A percentile compares a stretch with the other conserved stretches of the same genome.
Evolutionary conservation across 768 basidiomycete species (phyloP).

Genomic region (Clavulina sp.): DNA sequence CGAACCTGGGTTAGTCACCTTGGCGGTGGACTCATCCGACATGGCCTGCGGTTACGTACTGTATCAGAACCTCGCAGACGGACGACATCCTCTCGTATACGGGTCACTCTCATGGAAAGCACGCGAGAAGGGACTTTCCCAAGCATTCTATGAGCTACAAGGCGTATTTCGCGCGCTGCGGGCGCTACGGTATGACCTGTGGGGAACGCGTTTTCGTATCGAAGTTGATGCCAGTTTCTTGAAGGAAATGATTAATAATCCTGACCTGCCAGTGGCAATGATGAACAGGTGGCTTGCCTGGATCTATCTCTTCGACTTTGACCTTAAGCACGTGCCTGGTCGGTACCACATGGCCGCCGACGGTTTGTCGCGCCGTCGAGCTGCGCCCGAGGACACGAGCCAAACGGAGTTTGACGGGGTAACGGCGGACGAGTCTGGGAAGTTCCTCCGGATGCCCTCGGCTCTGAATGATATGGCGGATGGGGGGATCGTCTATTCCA

Average conservation of each 20-base stretch:
- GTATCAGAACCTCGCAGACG: slow-evolving; percentile 17
- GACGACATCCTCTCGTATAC: slow-evolving; percentile 19
- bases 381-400: neutral
- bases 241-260: slow-evolving; percentile 18
- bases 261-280: slow-evolving; percentile 6
- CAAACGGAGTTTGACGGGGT: too few species aligned
- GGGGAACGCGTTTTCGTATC: slow-evolving; percentile 6
- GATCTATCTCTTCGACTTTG: neutral
- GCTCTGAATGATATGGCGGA: too few species aligned
- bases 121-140: slow-evolving; percentile 10
- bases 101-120: slow-evolving; percentile 19
- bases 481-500: too few species aligned
- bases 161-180: slow-evolving; percentile 20
- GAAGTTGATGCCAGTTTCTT: slow-evolving; percentile 16
- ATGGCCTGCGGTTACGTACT: slow-evolving; percentile 24
- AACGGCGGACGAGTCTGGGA: too few species aligned
- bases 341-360: slow-evolving; percentile 16
- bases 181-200: slow-evolving; percentile 17
- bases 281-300: slow-evolving; percentile 1
- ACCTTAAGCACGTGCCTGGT: slow-evolving; percentile 16
- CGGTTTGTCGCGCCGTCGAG: slow-evolving; percentile 16
- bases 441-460: too few species aligned
- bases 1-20: slow-evolving; percentile 8
- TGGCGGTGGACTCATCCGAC: slow-evolving; percentile 23
- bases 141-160: slow-evolving; percentile 13